phyloP scores from a whole-genome alignment of 169 alveolate species.

The Cryptosporidium bovis region DNA sequence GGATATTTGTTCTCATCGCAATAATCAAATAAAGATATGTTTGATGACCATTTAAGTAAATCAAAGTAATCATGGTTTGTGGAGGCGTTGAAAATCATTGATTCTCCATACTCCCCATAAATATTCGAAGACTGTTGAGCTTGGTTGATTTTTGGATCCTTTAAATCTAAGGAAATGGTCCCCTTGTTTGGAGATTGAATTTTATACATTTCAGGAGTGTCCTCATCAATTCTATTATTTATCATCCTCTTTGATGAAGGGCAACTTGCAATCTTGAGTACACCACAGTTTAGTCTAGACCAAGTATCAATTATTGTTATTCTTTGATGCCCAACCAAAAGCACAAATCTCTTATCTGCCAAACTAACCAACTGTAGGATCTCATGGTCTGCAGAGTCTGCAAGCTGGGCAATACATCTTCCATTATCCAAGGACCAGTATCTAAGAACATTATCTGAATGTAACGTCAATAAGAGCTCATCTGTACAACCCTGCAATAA shows the following conservation, averaged over 20 bases:
- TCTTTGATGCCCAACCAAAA: slow-evolving; percentile 50
- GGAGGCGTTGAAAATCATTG: slow-evolving; percentile 64
- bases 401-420: slow-evolving; percentile 76
- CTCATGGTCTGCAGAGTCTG: slow-evolving; percentile 71
- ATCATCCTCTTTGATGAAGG: slow-evolving; percentile 21
- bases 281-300: slow-evolving; percentile 72
- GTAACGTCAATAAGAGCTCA: slow-evolving; percentile 78
- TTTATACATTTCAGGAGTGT: slow-evolving; percentile 55
- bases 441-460: slow-evolving; percentile 75
- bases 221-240: slow-evolving; percentile 64
- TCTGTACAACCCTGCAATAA: slow-evolving; percentile 62
- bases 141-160: background rate
- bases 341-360: slow-evolving; percentile 54
- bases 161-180: background rate
- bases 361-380: slow-evolving; percentile 56
- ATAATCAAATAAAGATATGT: slow-evolving; percentile 33
- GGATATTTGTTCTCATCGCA: slow-evolving; percentile 67
- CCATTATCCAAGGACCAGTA: slow-evolving; percentile 79
- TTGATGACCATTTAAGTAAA: slow-evolving; percentile 63
- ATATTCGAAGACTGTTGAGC: background rate
- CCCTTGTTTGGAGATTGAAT: slow-evolving; percentile 52
- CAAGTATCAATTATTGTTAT: slow-evolving; percentile 70
- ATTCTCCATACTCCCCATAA: slow-evolving; percentile 67
- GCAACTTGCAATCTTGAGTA: slow-evolving; percentile 62
- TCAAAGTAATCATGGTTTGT: slow-evolving; percentile 68